Percentiles rank a stretch among this genome's conserved stretches.
These are phyloP conservation scores for Streptanthus diversifolius DNA, from an alignment of 345 rosid genomes.

Conservation along the genomic window DNA sequence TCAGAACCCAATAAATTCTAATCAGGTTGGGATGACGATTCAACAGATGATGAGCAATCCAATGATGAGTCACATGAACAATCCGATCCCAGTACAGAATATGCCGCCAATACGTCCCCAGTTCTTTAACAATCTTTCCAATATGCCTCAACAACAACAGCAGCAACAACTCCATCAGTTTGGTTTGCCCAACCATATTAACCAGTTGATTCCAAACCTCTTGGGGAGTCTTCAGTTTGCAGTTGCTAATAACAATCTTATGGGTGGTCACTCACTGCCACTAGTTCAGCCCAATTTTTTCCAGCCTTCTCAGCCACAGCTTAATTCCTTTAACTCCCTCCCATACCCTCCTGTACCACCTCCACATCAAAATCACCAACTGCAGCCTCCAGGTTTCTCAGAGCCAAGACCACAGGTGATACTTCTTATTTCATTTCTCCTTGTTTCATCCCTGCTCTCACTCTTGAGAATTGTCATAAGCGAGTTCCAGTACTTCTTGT, in stretches of 20 bases:
- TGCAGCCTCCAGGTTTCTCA: constrained; percentile 25
- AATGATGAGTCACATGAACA: constrained; percentile 41
- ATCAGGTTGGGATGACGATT: constrained; percentile 37
- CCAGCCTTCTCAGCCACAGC: constrained; percentile 38
- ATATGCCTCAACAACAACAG: constrained; percentile 38
- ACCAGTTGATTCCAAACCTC: constrained; percentile 41
- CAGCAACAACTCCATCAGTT: constrained; percentile 34
- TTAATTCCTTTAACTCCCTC: constrained; percentile 27
- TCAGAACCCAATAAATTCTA: constrained; percentile 27
- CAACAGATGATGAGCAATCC: constrained; percentile 41
- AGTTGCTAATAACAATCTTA: constrained; percentile 20
- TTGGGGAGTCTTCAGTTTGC: constrained; percentile 47
- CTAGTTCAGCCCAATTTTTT: constrained; percentile 35
- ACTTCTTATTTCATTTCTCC: not conserved
- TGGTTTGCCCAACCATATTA: constrained; percentile 39
- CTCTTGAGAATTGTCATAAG: not conserved
- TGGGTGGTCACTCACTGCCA: constrained; percentile 41
- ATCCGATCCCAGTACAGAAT: constrained; percentile 10
- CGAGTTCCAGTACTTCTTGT: not conserved
- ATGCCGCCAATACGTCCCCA: constrained; percentile 32
- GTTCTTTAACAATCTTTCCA: constrained; percentile 25
- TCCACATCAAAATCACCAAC: constrained; percentile 31
- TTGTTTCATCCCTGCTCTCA: not conserved
- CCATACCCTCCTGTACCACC: constrained; percentile 22
- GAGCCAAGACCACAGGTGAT: constrained; percentile 33